Conservation (phyloP, 176 grass and related monocot genomes). For the Themeda triandra region DNA sequence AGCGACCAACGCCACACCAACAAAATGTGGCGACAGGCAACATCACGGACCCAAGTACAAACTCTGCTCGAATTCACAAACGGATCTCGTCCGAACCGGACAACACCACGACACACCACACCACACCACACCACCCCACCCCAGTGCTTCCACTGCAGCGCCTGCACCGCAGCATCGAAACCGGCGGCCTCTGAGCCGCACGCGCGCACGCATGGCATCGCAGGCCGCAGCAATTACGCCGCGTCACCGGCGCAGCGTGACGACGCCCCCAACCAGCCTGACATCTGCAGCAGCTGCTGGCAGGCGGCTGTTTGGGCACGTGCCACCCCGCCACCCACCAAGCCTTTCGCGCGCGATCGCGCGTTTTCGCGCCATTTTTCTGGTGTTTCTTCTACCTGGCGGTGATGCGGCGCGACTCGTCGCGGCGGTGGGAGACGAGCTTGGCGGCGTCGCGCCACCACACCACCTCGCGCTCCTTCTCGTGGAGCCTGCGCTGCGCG, state of each 20-base stretch:
- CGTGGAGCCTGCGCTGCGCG: conserved; percentile 62
- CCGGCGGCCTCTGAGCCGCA: background rate
- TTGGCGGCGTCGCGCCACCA: conserved; percentile 96
- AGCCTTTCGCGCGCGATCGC: background rate
- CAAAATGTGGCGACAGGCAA: background rate
- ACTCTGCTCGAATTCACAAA: background rate
- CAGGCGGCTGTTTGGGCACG: background rate
- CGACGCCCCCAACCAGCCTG: background rate
- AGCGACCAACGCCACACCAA: background rate
- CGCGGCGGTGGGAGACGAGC: conserved; percentile 78
- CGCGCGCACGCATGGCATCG: background rate
- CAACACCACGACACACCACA: background rate
- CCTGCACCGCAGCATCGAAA: background rate
- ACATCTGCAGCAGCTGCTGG: background rate
- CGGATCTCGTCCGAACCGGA: background rate
- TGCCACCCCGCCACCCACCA: background rate
- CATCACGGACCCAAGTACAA: conserved; percentile 3
- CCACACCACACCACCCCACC: background rate
- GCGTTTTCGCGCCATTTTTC: background rate
- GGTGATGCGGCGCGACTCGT: conserved; percentile 42
- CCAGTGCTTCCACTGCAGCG: background rate
- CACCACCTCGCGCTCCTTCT: conserved; percentile 85
- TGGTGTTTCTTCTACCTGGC: background rate
- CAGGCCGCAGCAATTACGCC: conserved; percentile 3
- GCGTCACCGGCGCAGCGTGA: conserved; percentile 35